phyloP scores from a whole-genome alignment of 495 filamentous ascomycete genomes.

The Lepidopterella palustris region DNA sequence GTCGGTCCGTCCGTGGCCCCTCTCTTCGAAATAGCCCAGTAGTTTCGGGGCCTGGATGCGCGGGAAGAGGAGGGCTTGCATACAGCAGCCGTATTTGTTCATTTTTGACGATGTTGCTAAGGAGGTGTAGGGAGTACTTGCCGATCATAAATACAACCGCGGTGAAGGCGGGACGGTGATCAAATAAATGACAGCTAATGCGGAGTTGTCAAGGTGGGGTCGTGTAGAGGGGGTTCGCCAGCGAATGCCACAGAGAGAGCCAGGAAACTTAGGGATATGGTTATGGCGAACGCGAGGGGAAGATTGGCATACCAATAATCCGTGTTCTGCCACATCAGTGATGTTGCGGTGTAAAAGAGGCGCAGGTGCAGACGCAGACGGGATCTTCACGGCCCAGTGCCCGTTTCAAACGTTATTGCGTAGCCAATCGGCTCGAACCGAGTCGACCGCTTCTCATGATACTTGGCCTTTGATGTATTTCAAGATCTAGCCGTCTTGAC shows the following conservation, averaged over 20 bases:
- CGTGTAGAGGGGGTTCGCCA: slow-evolving; percentile 11
- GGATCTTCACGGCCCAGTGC: no score
- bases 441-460: no score
- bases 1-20: slow-evolving; percentile 35
- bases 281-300: slow-evolving; percentile 25
- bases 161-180: slow-evolving; percentile 30
- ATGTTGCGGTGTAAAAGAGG: slow-evolving; percentile 53
- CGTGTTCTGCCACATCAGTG: slow-evolving; percentile 48
- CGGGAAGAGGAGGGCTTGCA: slow-evolving; percentile 42
- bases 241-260: slow-evolving; percentile 11
- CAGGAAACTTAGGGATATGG: background rate
- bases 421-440: no score
- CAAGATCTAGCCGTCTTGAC: no score
- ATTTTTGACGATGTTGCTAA: slow-evolving; percentile 43
- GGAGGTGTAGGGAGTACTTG: slow-evolving; percentile 36
- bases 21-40: slow-evolving; percentile 18
- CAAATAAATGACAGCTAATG: slow-evolving; percentile 22
- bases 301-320: slow-evolving; percentile 46
- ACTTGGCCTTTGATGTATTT: no score
- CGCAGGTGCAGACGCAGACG: slow-evolving; percentile 44
- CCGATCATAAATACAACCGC: slow-evolving; percentile 39
- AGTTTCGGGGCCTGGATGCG: slow-evolving; percentile 34
- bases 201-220: slow-evolving; percentile 1
- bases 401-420: no score
- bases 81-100: slow-evolving; percentile 48